Evolutionary conservation across 2,329 filamentous ascomycete genomes (phyloP), one percentile per base, ranked within the genome.

Genomic region (Venturia nashicola): DNA sequence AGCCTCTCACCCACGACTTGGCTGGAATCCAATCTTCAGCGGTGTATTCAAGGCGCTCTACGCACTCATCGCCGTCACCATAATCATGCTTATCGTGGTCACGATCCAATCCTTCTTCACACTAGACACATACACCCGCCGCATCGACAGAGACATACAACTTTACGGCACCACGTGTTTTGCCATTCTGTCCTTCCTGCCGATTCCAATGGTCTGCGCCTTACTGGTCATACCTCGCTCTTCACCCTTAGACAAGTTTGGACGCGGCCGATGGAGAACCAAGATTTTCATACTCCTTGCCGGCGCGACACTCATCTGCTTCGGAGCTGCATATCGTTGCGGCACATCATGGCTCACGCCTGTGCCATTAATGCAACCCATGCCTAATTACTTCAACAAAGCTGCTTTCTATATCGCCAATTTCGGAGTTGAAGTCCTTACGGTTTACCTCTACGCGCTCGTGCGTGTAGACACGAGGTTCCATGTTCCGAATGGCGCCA

Each of bases 401-500:
- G 82, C 85, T 1, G 84, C 83, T 69, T 96, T 91, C 77, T 96
- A 94, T 76, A 76, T 85, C 71, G 89, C 94, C 77, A 89, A 90
- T 76, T 95, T 89, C 71, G 78, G 77, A 18, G 79, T 92, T 44
- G 91, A 96, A 74, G 76, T 92, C 48, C 71, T 88, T 32, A 84
- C 91, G 44, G 80, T 93, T 5, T 82, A 80, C 62, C 76, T 86
- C 9, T 93, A 89, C 74, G 80, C 86, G 0, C 70, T 88, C 18
- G 74, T 81, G 23, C 82, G 91, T 40, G 85, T 94, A 66, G 91
- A 96, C 72, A 80, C 81, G 66, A 83, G 89, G 51, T 95, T 93
- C 76, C 81, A 87, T 71, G 77, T 94, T 32, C 89, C 89, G 0
- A 78, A 94, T 71, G 87, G 88, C 55, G 85, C 85, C 70, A 80